Conservation (phyloP, 2,329 filamentous ascomycete genomes). For the Cadophora luteo-olivacea region DNA sequence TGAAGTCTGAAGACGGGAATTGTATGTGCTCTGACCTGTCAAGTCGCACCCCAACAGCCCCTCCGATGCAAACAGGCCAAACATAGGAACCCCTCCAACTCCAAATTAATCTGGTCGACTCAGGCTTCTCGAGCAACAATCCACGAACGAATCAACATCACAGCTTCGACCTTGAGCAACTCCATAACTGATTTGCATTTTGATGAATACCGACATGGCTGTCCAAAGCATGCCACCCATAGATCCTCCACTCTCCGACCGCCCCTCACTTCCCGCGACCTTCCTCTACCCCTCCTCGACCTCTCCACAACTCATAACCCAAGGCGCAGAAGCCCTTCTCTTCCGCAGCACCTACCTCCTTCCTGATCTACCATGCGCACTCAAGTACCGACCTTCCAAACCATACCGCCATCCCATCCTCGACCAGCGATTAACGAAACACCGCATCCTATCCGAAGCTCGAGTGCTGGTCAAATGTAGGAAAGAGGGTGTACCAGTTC, state of each 20-base stretch:
- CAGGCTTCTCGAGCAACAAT: slow-evolving; percentile 2
- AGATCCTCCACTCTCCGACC: slow-evolving; percentile 10
- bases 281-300: slow-evolving; percentile 61
- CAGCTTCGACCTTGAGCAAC: no score
- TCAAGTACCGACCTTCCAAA: slow-evolving; percentile 92
- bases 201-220: slow-evolving; percentile 5
- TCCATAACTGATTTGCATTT: no score
- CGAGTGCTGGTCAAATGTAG: slow-evolving; percentile 81
- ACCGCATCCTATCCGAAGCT: slow-evolving; percentile 88
- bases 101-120: slow-evolving; percentile 9
- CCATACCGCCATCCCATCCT: slow-evolving; percentile 90
- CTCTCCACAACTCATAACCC: slow-evolving; percentile 76
- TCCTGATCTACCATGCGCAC: slow-evolving; percentile 71
- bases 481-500: slow-evolving; percentile 81
- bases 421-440: slow-evolving; percentile 84
- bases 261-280: slow-evolving; percentile 36
- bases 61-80: slow-evolving; percentile 11
- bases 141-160: no score
- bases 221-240: slow-evolving; percentile 11
- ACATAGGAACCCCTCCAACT: slow-evolving; percentile 17
- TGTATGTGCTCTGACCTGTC: slow-evolving; percentile 15
- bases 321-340: slow-evolving; percentile 94
- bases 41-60: not conserved
- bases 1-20: not conserved
- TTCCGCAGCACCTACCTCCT: slow-evolving; percentile 85